Base-by-base conservation (phyloP, 164 flowering plant species). In the Houttuynia cordata region DNA sequence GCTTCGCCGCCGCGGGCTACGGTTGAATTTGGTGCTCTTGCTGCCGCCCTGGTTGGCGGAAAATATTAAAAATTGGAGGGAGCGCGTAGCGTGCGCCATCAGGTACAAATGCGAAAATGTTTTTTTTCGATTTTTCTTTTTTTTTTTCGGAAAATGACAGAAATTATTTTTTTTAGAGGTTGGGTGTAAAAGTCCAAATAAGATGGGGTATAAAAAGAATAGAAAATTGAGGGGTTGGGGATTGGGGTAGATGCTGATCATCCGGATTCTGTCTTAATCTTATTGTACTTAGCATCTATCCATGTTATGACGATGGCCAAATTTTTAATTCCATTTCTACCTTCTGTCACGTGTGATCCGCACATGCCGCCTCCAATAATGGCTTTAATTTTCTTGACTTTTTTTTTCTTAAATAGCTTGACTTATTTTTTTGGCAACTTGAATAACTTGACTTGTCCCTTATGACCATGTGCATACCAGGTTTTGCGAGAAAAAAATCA, bases 81-180 rank as follows among this genome's bases (percentile, higher is more conserved):
- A 62, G 63, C 22, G 71, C 70, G 66, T 63, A 57, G 30, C 76
- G 67, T 73, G 64, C 68, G 68, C 61, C 67, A 20, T 18, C 24
- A 52, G 23, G 23, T 52, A n/a, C 55, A n/a, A 52, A n/a, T 7
- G 23, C 55, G 12, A 52, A 54, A 24, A 23, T 21, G 34, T 23
- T 2, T 30, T 30, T 10, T 15, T n/a, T n/a, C 24, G 57, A 24
- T 61, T 61, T 41, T 62, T 15, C 41, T 20, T 60, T 61, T 59
- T 23, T n/a, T n/a, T n/a, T n/a, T n/a, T n/a, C 37, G 37, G 37
- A 30, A 30, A 30, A 30, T 2, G 37, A 30, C 37, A 30, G 37
- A 30, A 30, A 30, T 30, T 2, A 30, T n/a, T n/a, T 62, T 51
- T 59, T 58, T 23, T 23, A 59, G 59, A 71, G 45, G 64, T 71